Conservation (phyloP, 306 rosid genomes). For the Corylus americana region DNA sequence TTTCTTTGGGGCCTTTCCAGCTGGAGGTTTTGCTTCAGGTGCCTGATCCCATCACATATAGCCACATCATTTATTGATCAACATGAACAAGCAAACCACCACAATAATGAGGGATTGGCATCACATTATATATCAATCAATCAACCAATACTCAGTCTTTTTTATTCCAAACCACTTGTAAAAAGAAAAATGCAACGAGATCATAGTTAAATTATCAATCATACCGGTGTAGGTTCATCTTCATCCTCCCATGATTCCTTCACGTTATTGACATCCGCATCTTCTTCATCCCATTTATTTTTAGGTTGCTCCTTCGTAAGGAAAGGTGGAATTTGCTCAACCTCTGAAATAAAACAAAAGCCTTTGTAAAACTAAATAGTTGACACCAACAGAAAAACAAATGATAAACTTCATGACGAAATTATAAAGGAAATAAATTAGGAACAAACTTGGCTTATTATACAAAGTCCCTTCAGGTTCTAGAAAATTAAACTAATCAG, state of each 20-base stretch:
- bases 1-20: conserved; percentile 62
- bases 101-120: background rate
- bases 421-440: background rate
- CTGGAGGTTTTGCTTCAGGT: conserved; percentile 55
- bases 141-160: background rate
- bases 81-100: background rate
- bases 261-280: conserved; percentile 74
- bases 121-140: background rate
- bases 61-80: background rate
- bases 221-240: conserved; percentile 78
- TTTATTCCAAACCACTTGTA: background rate
- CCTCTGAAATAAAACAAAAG: conserved; percentile 50
- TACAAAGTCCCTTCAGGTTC: background rate
- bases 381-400: conserved; percentile 5
- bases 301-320: conserved; percentile 40
- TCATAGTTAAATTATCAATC: conserved; percentile 15
- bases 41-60: conserved; percentile 43
- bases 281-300: conserved; percentile 91
- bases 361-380: conserved; percentile 14
- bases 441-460: background rate
- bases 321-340: conserved; percentile 43
- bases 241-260: conserved; percentile 98
- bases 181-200: background rate
- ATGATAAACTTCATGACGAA: background rate
- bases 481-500: background rate